Evolutionary conservation across 1,284 basidiomycete genomes (phyloP).

Genomic region (Ustilago shanxiensis): DNA sequence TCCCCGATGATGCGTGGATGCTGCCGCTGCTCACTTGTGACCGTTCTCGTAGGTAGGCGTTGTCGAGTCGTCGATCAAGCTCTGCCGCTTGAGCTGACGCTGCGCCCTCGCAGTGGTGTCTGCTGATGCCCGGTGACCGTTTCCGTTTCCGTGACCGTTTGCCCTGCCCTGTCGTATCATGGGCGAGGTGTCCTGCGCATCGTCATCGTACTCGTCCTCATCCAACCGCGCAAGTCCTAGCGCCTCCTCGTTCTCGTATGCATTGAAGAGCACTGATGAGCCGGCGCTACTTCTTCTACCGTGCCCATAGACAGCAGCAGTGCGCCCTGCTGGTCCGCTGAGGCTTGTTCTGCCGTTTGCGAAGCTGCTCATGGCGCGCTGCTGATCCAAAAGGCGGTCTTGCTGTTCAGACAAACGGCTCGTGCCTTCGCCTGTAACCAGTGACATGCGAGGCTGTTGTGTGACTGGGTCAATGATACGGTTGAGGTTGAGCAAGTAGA

Average conservation of each 20-base stretch:
- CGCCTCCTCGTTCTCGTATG: conserved; percentile 62
- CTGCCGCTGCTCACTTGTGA: conserved; percentile 12
- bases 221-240: conserved; percentile 59
- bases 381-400: conserved; percentile 56
- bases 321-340: conserved; percentile 31
- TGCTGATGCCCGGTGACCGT: conserved; percentile 20
- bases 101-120: conserved; percentile 28
- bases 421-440: conserved; percentile 64
- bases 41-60: conserved; percentile 24
- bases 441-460: conserved; percentile 62
- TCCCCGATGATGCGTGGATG: background rate
- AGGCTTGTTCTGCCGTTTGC: conserved; percentile 40
- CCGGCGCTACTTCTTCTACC: conserved; percentile 44
- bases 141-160: conserved; percentile 16
- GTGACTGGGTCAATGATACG: conserved; percentile 61
- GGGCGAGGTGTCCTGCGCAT: conserved; percentile 36
- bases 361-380: conserved; percentile 49
- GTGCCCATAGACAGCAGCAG: conserved; percentile 36
- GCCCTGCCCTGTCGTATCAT: conserved; percentile 48
- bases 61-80: conserved; percentile 44
- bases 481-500: conserved; percentile 69
- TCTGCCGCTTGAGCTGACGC: conserved; percentile 41
- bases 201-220: conserved; percentile 55
- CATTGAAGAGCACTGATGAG: conserved; percentile 60
- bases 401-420: conserved; percentile 56